Evolutionary conservation across 208 protist species (phyloP).

Genomic region (Herpetomonas samuelpessoai): DNA sequence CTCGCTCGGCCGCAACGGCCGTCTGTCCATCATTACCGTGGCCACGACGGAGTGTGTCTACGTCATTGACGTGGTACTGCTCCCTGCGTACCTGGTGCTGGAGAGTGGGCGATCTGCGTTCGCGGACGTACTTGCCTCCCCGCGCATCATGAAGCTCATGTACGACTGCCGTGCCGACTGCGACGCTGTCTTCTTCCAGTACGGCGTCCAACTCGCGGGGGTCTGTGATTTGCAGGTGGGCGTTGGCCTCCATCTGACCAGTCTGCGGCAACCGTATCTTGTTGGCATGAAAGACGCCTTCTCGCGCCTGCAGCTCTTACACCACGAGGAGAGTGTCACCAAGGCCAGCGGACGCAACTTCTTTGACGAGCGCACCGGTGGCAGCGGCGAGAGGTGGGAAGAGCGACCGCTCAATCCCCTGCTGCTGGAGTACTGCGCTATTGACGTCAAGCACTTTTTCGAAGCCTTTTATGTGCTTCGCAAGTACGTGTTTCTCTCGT

Average conservation of each 20-base stretch:
- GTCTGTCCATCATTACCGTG: slow-evolving; percentile 59
- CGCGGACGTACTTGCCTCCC: slow-evolving; percentile 31
- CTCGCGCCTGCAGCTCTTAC: slow-evolving; percentile 27
- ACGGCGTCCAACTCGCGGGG: slow-evolving; percentile 32
- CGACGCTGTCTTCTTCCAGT: slow-evolving; percentile 55
- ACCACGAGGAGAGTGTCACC: slow-evolving; percentile 26
- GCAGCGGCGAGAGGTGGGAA: slow-evolving; percentile 49
- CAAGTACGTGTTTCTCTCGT: slow-evolving; percentile 22
- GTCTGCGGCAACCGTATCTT: slow-evolving; percentile 18
- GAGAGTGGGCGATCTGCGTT: slow-evolving; percentile 10
- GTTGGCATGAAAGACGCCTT: slow-evolving; percentile 56
- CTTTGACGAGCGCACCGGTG: slow-evolving; percentile 44
- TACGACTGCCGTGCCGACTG: slow-evolving; percentile 65
- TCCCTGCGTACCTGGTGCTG: slow-evolving; percentile 26
- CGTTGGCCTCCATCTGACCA: slow-evolving; percentile 28
- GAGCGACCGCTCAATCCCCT: slow-evolving; percentile 37
- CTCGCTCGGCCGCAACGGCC: slow-evolving; percentile 37
- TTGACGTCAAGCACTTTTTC: slow-evolving; percentile 71
- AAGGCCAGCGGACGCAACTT: slow-evolving; percentile 38
- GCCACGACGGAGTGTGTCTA: slow-evolving; percentile 49
- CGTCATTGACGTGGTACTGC: slow-evolving; percentile 51
- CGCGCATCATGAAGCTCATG: slow-evolving; percentile 52
- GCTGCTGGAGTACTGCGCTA: slow-evolving; percentile 57
- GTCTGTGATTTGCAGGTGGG: slow-evolving; percentile 60
- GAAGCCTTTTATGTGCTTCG: slow-evolving; percentile 27